Conservation (phyloP, 108 stramenopile species). For the Cylindrotheca fusiformis region DNA sequence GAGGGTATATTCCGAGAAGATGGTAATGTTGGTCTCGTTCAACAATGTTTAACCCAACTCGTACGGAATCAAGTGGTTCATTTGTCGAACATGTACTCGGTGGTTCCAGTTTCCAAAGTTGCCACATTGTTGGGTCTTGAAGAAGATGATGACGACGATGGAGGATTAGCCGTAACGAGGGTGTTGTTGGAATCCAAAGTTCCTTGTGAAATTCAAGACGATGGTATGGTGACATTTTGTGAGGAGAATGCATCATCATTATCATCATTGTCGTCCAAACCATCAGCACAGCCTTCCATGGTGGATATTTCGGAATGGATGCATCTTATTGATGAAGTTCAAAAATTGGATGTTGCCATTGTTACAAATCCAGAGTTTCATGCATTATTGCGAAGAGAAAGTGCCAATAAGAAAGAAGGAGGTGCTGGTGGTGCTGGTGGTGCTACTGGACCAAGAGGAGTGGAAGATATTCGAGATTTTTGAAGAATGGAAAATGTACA, state of each 20-base stretch:
- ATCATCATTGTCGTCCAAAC: not conserved
- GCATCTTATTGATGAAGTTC: conserved; percentile 42
- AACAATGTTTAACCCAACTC: conserved; percentile 19
- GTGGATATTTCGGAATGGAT: conserved; percentile 26
- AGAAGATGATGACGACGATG: conserved; percentile 1
- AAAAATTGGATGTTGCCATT: conserved; percentile 52
- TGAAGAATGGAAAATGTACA: too few relatives aligned
- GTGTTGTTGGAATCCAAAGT: conserved; percentile 14
- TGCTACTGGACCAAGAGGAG: conserved; percentile 13
- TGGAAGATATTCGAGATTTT: conserved; percentile 16
- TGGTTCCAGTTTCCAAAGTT: conserved; percentile 24
- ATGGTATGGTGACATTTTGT: conserved; percentile 21
- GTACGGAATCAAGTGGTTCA: conserved; percentile 26
- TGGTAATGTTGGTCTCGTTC: conserved; percentile 32
- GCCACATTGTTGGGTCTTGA: conserved; percentile 16
- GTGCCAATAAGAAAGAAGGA: not conserved
- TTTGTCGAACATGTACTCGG: conserved; percentile 28
- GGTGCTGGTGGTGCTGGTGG: not conserved
- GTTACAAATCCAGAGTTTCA: conserved; percentile 47
- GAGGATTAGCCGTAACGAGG: not conserved
- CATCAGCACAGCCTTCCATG: not conserved
- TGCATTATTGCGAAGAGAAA: conserved; percentile 25
- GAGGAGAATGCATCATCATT: not conserved
- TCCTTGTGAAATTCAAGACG: conserved; percentile 15
- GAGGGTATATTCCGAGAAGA: conserved; percentile 14